These are phyloP conservation scores for Cyathus pygmaeus DNA, from an alignment of 1,284 basidiomycete genomes.

Conservation along the genomic window DNA sequence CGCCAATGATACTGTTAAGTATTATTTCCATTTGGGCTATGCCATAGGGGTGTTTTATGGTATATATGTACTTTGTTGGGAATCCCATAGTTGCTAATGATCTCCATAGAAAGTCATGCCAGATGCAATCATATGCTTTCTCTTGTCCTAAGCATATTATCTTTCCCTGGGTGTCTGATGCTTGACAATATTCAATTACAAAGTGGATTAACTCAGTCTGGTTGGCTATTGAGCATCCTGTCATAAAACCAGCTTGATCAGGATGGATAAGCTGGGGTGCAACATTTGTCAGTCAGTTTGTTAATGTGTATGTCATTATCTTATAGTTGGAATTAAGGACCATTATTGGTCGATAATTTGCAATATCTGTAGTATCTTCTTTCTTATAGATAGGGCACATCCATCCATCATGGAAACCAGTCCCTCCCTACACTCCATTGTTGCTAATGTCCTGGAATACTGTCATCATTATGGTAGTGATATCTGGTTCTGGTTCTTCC, in stretches of 20 bases:
- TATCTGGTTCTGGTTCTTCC: background rate
- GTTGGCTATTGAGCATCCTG: constrained; percentile 33
- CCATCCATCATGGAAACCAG: constrained; percentile 38
- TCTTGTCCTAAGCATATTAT: constrained; percentile 46
- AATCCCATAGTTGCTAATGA: constrained; percentile 27
- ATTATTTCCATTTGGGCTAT: constrained; percentile 34
- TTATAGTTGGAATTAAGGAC: constrained; percentile 46
- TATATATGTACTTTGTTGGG: constrained; percentile 32
- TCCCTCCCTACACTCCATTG: background rate
- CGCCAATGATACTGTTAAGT: constrained; percentile 40
- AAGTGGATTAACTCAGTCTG: constrained; percentile 36
- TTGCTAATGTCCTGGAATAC: background rate
- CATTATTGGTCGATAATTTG: constrained; percentile 45
- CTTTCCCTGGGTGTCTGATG: constrained; percentile 24
- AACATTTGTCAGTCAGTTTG: constrained; percentile 22
- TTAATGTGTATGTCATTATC: constrained; percentile 31
- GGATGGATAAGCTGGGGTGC: constrained; percentile 23
- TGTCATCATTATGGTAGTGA: background rate
- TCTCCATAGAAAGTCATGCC: constrained; percentile 39
- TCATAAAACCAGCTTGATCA: constrained; percentile 45
- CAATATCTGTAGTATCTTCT: constrained; percentile 30
- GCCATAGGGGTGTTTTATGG: constrained; percentile 35
- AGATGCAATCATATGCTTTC: constrained; percentile 46
- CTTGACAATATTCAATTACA: constrained; percentile 28
- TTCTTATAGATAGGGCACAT: constrained; percentile 47